phyloP scores from a whole-genome alignment of 257 asterid species.

The Pogostemon cablin region DNA sequence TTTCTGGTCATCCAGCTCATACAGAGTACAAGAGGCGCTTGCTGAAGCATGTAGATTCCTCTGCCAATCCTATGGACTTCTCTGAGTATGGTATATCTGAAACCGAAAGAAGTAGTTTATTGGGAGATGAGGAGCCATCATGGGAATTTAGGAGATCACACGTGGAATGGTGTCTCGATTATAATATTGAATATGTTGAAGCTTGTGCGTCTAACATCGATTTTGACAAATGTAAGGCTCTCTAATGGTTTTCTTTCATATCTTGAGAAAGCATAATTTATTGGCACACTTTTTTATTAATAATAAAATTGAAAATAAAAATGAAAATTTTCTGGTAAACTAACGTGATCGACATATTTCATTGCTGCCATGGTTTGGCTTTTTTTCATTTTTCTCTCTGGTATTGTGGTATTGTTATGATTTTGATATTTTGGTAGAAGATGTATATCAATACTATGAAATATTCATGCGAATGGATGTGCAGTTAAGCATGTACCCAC shows the following conservation, averaged over 20 bases:
- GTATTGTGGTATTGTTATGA: background rate
- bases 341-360: no score
- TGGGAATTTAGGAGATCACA: constrained; percentile 56
- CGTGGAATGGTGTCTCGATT: constrained; percentile 84
- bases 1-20: constrained; percentile 87
- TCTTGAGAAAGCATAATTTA: no score
- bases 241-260: background rate
- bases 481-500: no score
- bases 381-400: background rate
- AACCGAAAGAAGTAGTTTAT: constrained; percentile 81
- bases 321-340: background rate
- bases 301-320: no score
- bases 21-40: constrained; percentile 68
- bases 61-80: constrained; percentile 40
- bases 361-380: background rate
- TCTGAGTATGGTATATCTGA: constrained; percentile 79
- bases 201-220: constrained; percentile 84
- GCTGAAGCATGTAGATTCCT: constrained; percentile 55
- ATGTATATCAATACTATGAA: no score
- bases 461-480: no score
- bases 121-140: constrained; percentile 70
- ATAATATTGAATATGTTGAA: constrained; percentile 82
- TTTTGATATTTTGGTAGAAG: background rate
- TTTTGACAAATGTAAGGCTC: constrained; percentile 79
- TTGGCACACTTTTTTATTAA: no score